Evolutionary conservation across 139 green algal species (phyloP), one percentile per base, ranked within the genome.

Genomic region (Coccomyxa sp.): DNA sequence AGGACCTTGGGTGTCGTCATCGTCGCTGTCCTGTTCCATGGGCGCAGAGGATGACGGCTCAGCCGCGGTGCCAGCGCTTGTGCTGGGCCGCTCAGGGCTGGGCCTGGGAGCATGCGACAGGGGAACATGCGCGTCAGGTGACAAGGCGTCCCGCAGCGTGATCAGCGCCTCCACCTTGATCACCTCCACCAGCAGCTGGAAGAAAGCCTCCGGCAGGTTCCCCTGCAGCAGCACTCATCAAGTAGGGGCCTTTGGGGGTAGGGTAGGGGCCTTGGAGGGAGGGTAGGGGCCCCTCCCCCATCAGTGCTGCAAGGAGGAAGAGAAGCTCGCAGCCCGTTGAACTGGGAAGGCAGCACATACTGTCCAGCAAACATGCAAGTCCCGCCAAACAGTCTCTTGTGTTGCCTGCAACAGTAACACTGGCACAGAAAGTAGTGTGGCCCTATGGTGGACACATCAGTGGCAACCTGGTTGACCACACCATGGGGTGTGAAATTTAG

Each of bases 91-190:
- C 38, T 51, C 38, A 51, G 38, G 38, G 38, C 3, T 51, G 38
- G 38, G 38, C 38, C 38, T 51, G 7, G 38, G 38, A 51, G 38
- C 38, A 7, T 51, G 38, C 38, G 38, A 51, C 38, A 80, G 30
- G 30, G 82, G 31, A 21, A 86, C 77, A 66, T 74, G 28, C 1
- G 76, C 67, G 45, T 86, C 45, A 15, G 89, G 58, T 78, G 58
- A 57, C 81, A 92, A 32, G 27, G 85, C 84, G 59, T 94, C 91
- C 13, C 86, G 85, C 66, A 94, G 85, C 63, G 92, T 76, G 67
- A 94, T 51, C 0, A 82, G 84, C 10, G 80, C 87, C 79, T 94
- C 91, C 0, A 94, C 85, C 68, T 86, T 82, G 21, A 83, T 57
- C 9, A 89, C 63, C 83, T 93, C 87, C 11, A 84, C 74, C 75